Base-by-base conservation (phyloP, 768 basidiomycete genomes). In the Termitomyces sp. region DNA sequence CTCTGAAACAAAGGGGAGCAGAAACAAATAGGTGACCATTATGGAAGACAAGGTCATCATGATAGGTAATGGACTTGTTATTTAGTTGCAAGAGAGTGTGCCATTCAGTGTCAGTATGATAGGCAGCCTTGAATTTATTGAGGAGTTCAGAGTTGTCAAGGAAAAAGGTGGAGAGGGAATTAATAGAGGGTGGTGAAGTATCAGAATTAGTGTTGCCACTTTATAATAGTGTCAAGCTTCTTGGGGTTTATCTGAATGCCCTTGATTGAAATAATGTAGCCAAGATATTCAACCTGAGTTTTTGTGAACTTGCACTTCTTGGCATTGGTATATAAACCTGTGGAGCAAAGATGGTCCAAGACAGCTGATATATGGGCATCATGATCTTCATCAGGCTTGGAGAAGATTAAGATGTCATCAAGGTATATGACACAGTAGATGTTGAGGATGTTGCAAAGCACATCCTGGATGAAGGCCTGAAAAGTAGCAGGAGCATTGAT, bases 171-270 rank as follows among this genome's bases (percentile, higher is more conserved):
- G 21, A 34, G 29, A 34, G 29, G n/a, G 19, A 34, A 14, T 53
- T 23, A 5, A 53, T 29, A 6, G 27, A 23, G 16, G 3, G 27
- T n/a, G 37, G 17, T 3, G 37, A 7, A 11, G 37, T 12, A 11
- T 35, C 17, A 27, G 27, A 5, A 11, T 4, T n/a, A 11, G 0
- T 16, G 66, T 60, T 1, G 75, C 77, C 77, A 78, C 23, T 58
- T 38, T 5, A n/a, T 5, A 19, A 58, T 53, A 11, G 51, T 46
- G n/a, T 19, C 21, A 6, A 58, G 57, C 35, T 53, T 53, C 11
- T 38, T 53, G 42, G 57, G 57, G 23, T 52, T 44, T 50, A 58
- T 52, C 35, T 44, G 42, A 19, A 43, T 12, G 3, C 42, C 23
- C 1, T 19, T 21, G 19, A 7, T 8, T 4, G 6, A 43, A 12